Conservation (phyloP, 768 basidiomycete genomes). For the Suillus hirtellus region DNA sequence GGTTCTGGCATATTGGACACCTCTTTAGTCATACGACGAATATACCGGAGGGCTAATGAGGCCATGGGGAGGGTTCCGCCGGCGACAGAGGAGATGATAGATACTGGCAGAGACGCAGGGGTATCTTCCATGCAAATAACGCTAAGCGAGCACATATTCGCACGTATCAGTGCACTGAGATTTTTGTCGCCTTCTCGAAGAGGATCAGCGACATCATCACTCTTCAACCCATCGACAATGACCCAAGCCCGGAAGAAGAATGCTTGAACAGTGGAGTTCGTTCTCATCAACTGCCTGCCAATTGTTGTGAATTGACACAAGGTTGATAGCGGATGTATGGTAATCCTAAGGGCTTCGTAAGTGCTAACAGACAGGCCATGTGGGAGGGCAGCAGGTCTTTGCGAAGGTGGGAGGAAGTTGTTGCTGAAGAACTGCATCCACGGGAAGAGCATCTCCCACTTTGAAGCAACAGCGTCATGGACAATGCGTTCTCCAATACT, state of each 20-base stretch:
- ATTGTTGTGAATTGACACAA: conserved; percentile 6
- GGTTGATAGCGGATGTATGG: conserved; percentile 7
- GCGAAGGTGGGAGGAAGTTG: conserved; percentile 6
- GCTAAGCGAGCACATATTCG: conserved; percentile 8
- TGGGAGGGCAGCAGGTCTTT: not conserved
- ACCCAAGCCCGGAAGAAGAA: conserved; percentile 10
- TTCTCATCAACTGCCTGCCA: conserved; percentile 6
- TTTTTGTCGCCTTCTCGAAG: conserved; percentile 8
- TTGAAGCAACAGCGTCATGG: conserved; percentile 9
- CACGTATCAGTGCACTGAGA: conserved; percentile 7
- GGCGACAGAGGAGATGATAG: conserved; percentile 4
- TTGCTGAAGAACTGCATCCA: conserved; percentile 13
- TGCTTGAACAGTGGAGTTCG: conserved; percentile 5
- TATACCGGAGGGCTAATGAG: conserved; percentile 10
- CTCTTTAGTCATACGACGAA: conserved; percentile 11
- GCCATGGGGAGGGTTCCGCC: conserved; percentile 10
- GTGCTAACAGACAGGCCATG: conserved; percentile 9
- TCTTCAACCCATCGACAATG: conserved; percentile 3
- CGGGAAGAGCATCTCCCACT: conserved; percentile 10
- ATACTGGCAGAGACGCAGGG: not conserved
- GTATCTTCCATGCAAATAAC: conserved; percentile 9
- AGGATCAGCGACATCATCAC: not conserved
- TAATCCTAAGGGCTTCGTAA: conserved; percentile 8
- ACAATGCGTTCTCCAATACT: conserved; percentile 7
- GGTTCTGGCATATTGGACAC: conserved; percentile 9